These are phyloP conservation scores for Annulohypoxylon truncatum DNA, from an alignment of 2,329 filamentous ascomycete genomes.

Conservation along the genomic window DNA sequence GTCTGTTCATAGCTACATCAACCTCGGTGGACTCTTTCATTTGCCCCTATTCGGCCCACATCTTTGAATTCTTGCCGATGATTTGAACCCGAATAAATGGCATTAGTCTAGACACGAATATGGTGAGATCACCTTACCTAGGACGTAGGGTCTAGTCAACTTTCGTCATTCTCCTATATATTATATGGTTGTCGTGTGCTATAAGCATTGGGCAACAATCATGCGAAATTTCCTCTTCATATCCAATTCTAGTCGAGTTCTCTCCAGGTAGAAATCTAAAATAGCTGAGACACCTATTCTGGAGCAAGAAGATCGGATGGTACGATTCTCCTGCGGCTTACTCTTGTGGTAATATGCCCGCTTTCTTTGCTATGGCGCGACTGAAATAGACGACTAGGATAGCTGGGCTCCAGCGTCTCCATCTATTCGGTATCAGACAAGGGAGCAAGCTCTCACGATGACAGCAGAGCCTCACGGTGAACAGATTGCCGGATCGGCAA, in stretches of 20 bases:
- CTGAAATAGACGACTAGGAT: too few species aligned
- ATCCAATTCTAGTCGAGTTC: too few species aligned
- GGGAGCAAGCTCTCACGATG: neutral
- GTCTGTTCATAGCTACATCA: too few species aligned
- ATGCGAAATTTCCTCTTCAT: too few species aligned
- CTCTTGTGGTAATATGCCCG: neutral
- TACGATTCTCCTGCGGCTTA: neutral
- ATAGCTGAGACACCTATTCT: neutral
- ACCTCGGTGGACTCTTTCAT: too few species aligned
- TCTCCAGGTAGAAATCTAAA: neutral
- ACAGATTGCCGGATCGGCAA: slow-evolving; percentile 1
- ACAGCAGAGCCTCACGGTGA: neutral
- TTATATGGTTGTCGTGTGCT: too few species aligned
- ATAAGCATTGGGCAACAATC: neutral
- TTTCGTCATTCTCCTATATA: too few species aligned
- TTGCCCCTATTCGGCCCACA: too few species aligned
- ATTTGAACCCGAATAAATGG: too few species aligned
- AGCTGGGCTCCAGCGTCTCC: neutral
- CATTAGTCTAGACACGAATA: too few species aligned
- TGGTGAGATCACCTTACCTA: neutral
- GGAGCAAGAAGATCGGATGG: neutral
- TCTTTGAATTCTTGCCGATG: too few species aligned
- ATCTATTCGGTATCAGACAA: neutral
- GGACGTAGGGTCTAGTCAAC: neutral
- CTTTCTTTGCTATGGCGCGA: too few species aligned